Percentiles rank a stretch among this genome's conserved stretches.
Conservation (phyloP, 129 eudicot species). For the Flaveria trinervia region DNA sequence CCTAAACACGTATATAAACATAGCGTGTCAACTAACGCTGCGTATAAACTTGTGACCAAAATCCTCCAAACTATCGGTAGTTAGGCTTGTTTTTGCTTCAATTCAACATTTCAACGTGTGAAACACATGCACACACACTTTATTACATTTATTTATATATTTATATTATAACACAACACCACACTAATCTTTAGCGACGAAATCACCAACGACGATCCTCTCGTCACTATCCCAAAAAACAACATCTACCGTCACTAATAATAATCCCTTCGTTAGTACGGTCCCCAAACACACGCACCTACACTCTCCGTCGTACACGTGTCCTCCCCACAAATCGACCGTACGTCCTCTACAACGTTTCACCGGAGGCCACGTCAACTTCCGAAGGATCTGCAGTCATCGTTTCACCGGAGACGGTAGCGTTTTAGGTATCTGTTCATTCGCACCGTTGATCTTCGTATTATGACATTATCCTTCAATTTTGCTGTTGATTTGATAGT, state of each 20-base stretch:
- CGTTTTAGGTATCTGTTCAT: slow-evolving; percentile 31
- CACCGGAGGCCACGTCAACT: slow-evolving; percentile 9
- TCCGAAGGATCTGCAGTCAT: slow-evolving; percentile 3
- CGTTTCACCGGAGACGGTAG: background rate
- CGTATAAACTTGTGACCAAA: background rate
- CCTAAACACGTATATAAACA: no score
- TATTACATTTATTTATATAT: no score
- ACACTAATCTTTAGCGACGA: background rate
- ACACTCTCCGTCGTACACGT: slow-evolving; percentile 15
- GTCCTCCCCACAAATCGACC: slow-evolving; percentile 18
- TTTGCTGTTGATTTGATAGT: background rate
- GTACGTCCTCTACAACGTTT: slow-evolving; percentile 8
- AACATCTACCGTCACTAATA: slow-evolving; percentile 7
- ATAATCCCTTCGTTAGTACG: background rate
- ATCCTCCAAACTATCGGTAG: slow-evolving; percentile 5
- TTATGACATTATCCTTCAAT: background rate
- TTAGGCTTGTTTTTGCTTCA: slow-evolving; percentile 1
- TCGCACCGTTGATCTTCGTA: slow-evolving; percentile 3
- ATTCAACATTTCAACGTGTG: background rate
- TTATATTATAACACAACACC: background rate
- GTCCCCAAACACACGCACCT: slow-evolving; percentile 14
- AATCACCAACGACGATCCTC: slow-evolving; percentile 13
- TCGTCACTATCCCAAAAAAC: background rate
- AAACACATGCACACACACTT: background rate
- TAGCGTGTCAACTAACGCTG: no score